Conservation (phyloP, 305 asterid species). For the Striga hermonthica region DNA sequence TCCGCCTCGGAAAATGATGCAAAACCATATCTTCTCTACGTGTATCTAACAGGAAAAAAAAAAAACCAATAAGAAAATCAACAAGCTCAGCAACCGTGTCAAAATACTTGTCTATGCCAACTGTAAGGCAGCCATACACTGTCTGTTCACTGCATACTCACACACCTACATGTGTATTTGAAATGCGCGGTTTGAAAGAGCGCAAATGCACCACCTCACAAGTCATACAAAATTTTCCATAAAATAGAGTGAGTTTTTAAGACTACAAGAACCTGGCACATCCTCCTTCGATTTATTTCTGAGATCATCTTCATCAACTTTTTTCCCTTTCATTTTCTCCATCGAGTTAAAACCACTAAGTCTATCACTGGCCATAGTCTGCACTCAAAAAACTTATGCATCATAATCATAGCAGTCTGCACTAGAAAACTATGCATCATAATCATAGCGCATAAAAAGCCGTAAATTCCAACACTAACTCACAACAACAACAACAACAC, state of each 20-base stretch:
- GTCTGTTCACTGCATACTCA: no score
- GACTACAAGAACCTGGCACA: conserved; percentile 47
- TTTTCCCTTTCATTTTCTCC: conserved; percentile 36
- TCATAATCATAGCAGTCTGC: conserved; percentile 35
- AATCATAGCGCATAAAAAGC: conserved; percentile 28
- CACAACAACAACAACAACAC: background rate
- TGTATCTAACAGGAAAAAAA: conserved; percentile 34
- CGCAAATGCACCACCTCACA: no score
- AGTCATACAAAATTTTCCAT: no score
- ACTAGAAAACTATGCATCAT: conserved; percentile 23
- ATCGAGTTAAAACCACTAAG: conserved; percentile 29
- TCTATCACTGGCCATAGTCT: conserved; percentile 41
- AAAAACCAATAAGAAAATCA: conserved; percentile 18
- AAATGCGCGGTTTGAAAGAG: no score
- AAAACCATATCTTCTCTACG: conserved; percentile 30
- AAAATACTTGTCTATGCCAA: background rate
- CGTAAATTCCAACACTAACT: background rate
- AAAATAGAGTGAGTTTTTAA: conserved; percentile 22
- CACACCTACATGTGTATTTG: no score
- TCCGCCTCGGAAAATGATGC: conserved; percentile 59
- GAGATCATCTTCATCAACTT: conserved; percentile 30
- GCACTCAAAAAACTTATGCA: conserved; percentile 28
- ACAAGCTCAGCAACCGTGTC: conserved; percentile 16
- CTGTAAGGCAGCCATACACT: no score
- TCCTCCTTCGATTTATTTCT: conserved; percentile 39